phyloP scores from a whole-genome alignment of 2,329 filamentous ascomycete species.

The Fusarium nygamai region DNA sequence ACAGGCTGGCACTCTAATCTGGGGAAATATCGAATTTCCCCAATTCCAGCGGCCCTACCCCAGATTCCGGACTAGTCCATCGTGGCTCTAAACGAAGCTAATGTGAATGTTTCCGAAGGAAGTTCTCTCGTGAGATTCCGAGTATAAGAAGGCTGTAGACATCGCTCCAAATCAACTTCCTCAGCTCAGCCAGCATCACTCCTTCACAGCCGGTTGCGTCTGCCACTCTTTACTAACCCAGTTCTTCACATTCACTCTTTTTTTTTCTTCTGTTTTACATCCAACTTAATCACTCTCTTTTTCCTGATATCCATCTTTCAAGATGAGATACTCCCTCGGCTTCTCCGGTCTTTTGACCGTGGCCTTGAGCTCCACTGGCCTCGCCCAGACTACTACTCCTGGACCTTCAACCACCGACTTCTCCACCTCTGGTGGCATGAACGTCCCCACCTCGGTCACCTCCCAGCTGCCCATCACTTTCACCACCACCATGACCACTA shows the following conservation, averaged over 20 bases:
- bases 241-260: conserved; percentile 12
- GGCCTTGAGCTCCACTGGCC: conserved; percentile 15
- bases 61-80: neutral
- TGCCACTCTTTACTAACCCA: conserved; percentile 30
- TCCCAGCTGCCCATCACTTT: neutral
- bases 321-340: conserved; percentile 33
- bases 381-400: conserved; percentile 9
- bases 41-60: conserved; percentile 29
- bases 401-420: neutral
- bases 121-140: too few relatives aligned
- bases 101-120: accelerated
- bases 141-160: conserved; percentile 28
- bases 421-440: conserved; percentile 5
- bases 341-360: conserved; percentile 35
- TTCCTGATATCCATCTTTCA: neutral
- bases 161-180: conserved; percentile 10
- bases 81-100: neutral
- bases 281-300: conserved; percentile 26
- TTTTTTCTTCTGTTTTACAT: conserved; percentile 13
- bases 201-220: conserved; percentile 32
- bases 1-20: neutral
- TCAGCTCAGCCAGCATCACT: conserved; percentile 35
- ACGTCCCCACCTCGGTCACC: conserved; percentile 14
- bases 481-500: conserved; percentile 14
- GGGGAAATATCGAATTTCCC: conserved; percentile 27